Conservation (phyloP, 2,329 filamentous ascomycete genomes). For the Cladosporium sp. region DNA sequence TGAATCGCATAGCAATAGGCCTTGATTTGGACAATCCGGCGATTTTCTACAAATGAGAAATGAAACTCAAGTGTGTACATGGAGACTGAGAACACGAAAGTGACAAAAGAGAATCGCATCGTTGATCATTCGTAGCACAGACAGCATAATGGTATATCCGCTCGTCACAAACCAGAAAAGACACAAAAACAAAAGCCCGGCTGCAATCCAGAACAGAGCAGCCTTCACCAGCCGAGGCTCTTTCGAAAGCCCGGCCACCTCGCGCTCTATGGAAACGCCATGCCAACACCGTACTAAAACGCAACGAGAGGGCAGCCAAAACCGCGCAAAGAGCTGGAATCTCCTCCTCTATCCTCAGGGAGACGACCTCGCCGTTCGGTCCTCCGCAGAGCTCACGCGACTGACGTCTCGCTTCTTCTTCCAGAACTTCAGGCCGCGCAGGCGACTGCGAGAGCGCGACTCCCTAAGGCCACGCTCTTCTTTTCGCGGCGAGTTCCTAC, state of each 20-base stretch:
- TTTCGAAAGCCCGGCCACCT: no score
- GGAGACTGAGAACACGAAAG: background rate
- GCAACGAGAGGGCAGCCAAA: background rate
- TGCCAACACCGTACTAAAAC: background rate
- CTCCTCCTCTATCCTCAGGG: background rate
- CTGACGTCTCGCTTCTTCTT: constrained; percentile 25
- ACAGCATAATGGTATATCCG: constrained; percentile 12
- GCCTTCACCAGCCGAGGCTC: no score
- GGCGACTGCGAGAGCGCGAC: constrained; percentile 30
- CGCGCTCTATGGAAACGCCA: constrained; percentile 1
- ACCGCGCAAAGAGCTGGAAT: background rate
- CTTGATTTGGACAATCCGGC: no score
- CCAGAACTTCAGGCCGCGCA: constrained; percentile 33
- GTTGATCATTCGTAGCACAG: constrained; percentile 12
- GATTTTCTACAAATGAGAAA: no score
- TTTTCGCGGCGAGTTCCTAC: constrained; percentile 4
- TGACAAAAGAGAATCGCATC: constrained; percentile 2
- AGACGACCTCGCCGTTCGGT: constrained; percentile 1
- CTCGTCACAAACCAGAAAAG: constrained; percentile 9
- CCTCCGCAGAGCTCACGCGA: background rate
- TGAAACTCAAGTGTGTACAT: no score
- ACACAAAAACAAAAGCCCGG: background rate
- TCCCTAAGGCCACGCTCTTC: constrained; percentile 18
- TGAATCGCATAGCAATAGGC: no score
- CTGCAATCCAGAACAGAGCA: no score